These are phyloP conservation scores for Diaporthe sp. DNA, from an alignment of 2,329 filamentous ascomycete species.

Conservation along the genomic window DNA sequence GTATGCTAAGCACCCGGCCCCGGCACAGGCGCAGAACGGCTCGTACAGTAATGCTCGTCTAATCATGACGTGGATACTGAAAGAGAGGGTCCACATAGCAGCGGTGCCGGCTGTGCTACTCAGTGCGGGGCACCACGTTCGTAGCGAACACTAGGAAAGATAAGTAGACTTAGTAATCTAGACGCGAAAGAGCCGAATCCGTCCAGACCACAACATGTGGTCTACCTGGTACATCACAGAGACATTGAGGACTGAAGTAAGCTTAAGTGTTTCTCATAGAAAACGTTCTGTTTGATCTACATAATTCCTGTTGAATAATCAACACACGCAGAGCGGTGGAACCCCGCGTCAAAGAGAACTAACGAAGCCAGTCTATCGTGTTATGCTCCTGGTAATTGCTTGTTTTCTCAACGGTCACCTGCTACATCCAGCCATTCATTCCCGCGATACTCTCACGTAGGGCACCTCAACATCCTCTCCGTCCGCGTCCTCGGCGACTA, in stretches of 20 bases:
- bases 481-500: conserved; percentile 88
- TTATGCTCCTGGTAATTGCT: conserved; percentile 2
- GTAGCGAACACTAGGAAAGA: background rate
- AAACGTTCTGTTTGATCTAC: conserved; percentile 15
- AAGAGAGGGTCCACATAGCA: background rate
- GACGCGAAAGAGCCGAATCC: background rate
- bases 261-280: background rate
- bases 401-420: background rate
- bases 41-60: conserved; percentile 37
- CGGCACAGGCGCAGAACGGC: background rate
- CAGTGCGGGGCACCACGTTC: background rate
- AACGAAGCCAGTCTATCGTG: conserved; percentile 23
- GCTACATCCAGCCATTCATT: conserved; percentile 14
- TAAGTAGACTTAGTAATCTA: conserved; percentile 21
- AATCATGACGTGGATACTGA: conserved; percentile 33
- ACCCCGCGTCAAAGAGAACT: background rate
- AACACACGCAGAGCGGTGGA: background rate
- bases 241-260: background rate
- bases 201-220: background rate
- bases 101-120: background rate
- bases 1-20: background rate
- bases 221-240: background rate
- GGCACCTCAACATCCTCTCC: conserved; percentile 98
- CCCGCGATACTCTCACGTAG: conserved; percentile 86
- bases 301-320: background rate